Evolutionary conservation across 257 asterid species (phyloP).

Genomic region (Linderniella brevidens): DNA sequence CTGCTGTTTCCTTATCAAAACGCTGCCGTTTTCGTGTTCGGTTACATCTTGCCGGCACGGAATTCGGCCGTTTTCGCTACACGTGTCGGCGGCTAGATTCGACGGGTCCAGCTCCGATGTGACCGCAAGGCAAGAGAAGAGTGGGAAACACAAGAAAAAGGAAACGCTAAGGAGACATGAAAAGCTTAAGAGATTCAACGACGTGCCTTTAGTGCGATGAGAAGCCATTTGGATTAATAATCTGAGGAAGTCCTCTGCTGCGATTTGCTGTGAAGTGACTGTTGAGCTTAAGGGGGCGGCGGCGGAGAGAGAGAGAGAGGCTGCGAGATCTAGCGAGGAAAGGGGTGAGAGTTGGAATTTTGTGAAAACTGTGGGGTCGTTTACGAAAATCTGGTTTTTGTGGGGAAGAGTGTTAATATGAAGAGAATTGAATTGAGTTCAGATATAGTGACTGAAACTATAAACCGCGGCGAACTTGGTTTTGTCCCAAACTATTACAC

Average conservation of each 20-base stretch:
- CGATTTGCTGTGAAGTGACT: too few relatives aligned
- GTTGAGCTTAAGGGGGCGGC: too few relatives aligned
- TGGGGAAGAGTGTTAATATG: too few relatives aligned
- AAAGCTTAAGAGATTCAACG: slow-evolving; percentile 11
- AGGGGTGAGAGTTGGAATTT: slow-evolving; percentile 15
- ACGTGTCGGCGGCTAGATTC: slow-evolving; percentile 12
- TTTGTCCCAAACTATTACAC: too few relatives aligned
- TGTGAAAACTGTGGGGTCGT: slow-evolving; percentile 3
- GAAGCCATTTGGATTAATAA: slow-evolving; percentile 17
- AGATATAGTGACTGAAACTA: too few relatives aligned
- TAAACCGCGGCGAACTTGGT: too few relatives aligned
- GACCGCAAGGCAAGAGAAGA: slow-evolving; percentile 20
- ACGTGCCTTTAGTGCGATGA: slow-evolving; percentile 30
- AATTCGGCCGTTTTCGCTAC: slow-evolving; percentile 7
- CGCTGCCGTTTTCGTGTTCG: slow-evolving; percentile 11
- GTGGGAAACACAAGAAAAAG: slow-evolving; percentile 9
- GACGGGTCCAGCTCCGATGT: slow-evolving; percentile 27
- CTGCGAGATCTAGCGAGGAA: slow-evolving; percentile 27
- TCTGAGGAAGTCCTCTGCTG: too few relatives aligned
- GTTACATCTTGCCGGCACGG: slow-evolving; percentile 2
- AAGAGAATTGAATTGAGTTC: too few relatives aligned
- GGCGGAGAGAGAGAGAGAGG: too few relatives aligned
- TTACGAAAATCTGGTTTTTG: slow-evolving; percentile 5
- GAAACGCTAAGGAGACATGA: slow-evolving; percentile 11
- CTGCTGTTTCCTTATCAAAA: slow-evolving; percentile 28